Evolutionary conservation across 2,329 filamentous ascomycete species (phyloP).

Genomic region (Monosporascus sp.): DNA sequence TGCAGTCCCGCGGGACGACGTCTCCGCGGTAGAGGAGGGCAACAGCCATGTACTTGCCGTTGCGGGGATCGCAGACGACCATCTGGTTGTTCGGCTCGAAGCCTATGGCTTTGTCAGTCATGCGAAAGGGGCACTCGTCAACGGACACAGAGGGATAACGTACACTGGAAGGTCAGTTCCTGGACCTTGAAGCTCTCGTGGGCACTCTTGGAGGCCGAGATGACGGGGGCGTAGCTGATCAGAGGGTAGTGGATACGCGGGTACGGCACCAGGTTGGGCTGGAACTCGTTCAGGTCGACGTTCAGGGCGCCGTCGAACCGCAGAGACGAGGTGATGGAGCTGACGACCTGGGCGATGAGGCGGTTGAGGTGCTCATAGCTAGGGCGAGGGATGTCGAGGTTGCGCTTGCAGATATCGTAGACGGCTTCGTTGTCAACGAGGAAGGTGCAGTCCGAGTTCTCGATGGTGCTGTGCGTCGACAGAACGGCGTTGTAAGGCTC

Average conservation of each 20-base stretch:
- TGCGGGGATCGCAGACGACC: conserved; percentile 69
- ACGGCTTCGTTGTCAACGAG: conserved; percentile 71
- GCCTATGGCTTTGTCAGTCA: conserved; percentile 38
- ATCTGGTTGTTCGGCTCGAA: conserved; percentile 77
- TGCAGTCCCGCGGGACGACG: conserved; percentile 65
- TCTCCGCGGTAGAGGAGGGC: conserved; percentile 68
- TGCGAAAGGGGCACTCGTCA: neutral
- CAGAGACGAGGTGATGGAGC: conserved; percentile 67
- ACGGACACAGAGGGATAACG: conserved; percentile 21
- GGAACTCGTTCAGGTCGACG: conserved; percentile 72
- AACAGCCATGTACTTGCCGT: conserved; percentile 73
- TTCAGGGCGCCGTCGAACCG: conserved; percentile 70
- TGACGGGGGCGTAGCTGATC: conserved; percentile 67
- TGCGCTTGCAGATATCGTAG: conserved; percentile 70
- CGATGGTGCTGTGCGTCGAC: conserved; percentile 69
- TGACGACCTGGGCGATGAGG: conserved; percentile 68
- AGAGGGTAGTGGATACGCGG: conserved; percentile 70
- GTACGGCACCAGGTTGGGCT: conserved; percentile 70
- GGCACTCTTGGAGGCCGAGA: conserved; percentile 68
- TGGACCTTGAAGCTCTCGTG: conserved; percentile 86
- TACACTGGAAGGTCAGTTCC: conserved; percentile 71
- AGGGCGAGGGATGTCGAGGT: conserved; percentile 63
- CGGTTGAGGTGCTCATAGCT: conserved; percentile 69
- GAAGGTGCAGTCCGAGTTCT: conserved; percentile 77
- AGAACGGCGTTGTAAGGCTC: conserved; percentile 72